These are phyloP conservation scores for Podospora pseudoanserina DNA, from an alignment of 495 filamentous ascomycete species.

Conservation along the genomic window DNA sequence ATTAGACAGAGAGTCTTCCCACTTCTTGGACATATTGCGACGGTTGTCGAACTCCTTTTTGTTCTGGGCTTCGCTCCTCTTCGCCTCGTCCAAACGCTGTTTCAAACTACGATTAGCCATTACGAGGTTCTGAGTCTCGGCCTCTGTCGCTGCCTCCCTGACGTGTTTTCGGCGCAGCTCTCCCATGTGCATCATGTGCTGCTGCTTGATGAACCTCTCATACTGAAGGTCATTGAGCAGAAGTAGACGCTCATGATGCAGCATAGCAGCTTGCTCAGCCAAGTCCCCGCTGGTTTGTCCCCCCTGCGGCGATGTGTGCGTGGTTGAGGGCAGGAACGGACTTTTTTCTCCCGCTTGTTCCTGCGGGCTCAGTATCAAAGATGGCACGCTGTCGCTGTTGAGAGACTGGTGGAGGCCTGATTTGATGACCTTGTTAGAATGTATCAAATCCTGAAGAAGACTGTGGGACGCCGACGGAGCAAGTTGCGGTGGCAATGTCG, in stretches of 20 bases:
- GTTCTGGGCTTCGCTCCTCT: conserved; percentile 57
- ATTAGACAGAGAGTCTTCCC: conserved; percentile 59
- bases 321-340: conserved; percentile 20
- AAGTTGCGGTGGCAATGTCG: conserved; percentile 50
- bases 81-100: conserved; percentile 63
- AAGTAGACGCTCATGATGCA: conserved; percentile 63
- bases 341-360: conserved; percentile 36
- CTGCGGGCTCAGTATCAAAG: conserved; percentile 42
- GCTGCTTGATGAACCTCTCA: conserved; percentile 70
- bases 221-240: conserved; percentile 73
- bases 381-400: conserved; percentile 50
- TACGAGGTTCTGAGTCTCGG: conserved; percentile 70
- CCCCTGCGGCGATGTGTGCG: conserved; percentile 14
- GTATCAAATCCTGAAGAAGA: conserved; percentile 53
- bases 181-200: conserved; percentile 71
- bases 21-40: conserved; percentile 63
- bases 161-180: conserved; percentile 65
- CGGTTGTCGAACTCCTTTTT: conserved; percentile 63
- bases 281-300: conserved; percentile 9
- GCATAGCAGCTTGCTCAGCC: conserved; percentile 49
- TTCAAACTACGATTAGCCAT: conserved; percentile 69
- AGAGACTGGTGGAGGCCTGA: conserved; percentile 50
- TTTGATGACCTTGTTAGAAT: conserved; percentile 48
- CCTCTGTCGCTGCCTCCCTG: conserved; percentile 63
- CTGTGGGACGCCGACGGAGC: conserved; percentile 42